Base-by-base conservation (phyloP, 2,329 filamentous ascomycete species). In the Verticillium nubilum region DNA sequence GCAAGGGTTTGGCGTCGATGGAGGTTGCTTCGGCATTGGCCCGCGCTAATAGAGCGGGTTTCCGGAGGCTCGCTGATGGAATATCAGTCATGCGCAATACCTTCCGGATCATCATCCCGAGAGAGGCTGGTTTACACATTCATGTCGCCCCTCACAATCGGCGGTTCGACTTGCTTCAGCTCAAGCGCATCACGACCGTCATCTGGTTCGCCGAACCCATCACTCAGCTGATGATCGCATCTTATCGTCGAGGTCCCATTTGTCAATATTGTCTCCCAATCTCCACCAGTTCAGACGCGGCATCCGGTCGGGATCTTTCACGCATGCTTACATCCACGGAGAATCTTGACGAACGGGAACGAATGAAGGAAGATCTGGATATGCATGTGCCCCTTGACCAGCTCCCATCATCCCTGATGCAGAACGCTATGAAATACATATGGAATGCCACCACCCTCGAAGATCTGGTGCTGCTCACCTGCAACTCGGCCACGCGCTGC, bases 11-110 rank as follows among this genome's bases (percentile, higher is more conserved):
- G 9, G 13, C 13, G 12, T 59, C 56, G 23, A 25, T 59, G n/a
- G 61, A 62, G 31, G 23, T 62, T 15, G 50, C 57, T 28, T 55
- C 33, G 17, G 59, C 61, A 5, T 47, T 62, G 5, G 12, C 59
- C 10, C 59, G 59, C 15, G 19, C 31, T 9, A 17, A 10, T 9
- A 19, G 28, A 1, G 12, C 6, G 7, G 56, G 58, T n/a, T 62
- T 50, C 33, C 25, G 28, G 4, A 35, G 31, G 29, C 26, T 61
- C 13, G 19, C 28, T 9, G 15, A 53, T 27, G 57, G 59, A 2
- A 5, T 62, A n/a, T n/a, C n/a, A 12, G 6, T 53, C 13, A 15
- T 62, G 19, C 57, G 61, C 19, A 29, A 26, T 17, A 33, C 27
- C 25, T 19, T 50, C 10, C 57, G 61, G 1, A 52, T 52, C 13